Conservation (phyloP, 768 basidiomycete genomes). For the Dioszegia aurantiaca region DNA sequence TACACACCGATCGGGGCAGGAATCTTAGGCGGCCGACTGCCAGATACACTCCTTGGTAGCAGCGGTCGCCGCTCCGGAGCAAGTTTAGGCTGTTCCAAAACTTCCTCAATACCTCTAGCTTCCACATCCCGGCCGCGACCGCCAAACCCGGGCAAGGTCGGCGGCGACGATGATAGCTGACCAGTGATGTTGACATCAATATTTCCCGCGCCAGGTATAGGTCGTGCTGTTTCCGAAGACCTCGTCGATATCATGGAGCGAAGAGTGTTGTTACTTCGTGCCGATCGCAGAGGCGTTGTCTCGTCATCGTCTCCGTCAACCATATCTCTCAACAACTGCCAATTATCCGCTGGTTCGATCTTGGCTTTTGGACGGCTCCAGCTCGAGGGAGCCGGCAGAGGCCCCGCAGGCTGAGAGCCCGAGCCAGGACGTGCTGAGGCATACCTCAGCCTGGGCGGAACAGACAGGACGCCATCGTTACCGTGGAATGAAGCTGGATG, state of each 20-base stretch:
- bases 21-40: neutral
- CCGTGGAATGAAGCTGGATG: neutral
- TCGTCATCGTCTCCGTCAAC: constrained; percentile 15
- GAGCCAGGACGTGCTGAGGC: neutral
- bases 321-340: constrained; percentile 28
- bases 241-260: neutral
- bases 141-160: constrained; percentile 4
- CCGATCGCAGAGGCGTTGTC: neutral
- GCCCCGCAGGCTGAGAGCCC: neutral
- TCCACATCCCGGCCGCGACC: neutral
- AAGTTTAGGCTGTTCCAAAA: neutral
- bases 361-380: neutral
- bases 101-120: constrained; percentile 3
- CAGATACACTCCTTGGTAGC: neutral
- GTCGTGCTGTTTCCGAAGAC: neutral
- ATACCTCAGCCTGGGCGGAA: too few species aligned
- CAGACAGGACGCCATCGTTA: neutral
- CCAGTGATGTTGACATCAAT: constrained; percentile 1
- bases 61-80: neutral
- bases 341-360: constrained; percentile 21
- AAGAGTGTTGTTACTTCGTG: neutral
- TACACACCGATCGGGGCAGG: neutral
- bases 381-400: neutral
- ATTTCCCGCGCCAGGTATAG: neutral
- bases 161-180: constrained; percentile 15